Conservation (phyloP, 441 rosid genomes). For the Erysimum pusillum region DNA sequence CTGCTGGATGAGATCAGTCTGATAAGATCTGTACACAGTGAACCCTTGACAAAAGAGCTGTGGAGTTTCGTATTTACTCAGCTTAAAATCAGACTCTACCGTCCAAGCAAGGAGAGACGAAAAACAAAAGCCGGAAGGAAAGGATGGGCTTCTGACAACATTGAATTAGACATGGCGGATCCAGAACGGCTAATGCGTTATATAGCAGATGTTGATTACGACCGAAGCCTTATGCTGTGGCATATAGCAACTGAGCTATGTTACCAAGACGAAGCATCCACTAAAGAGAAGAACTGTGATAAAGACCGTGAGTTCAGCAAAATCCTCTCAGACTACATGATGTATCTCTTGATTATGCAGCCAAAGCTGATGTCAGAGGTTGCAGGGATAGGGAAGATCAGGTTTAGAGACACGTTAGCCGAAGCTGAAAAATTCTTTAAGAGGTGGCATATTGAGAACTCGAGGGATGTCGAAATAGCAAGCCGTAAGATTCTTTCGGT, state of each 20-base stretch:
- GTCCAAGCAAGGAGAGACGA: constrained; percentile 45
- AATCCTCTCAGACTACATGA: constrained; percentile 60
- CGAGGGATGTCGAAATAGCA: neutral
- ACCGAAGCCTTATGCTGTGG: constrained; percentile 63
- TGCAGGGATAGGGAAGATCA: constrained; percentile 58
- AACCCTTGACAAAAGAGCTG: constrained; percentile 49
- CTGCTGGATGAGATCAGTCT: constrained; percentile 40
- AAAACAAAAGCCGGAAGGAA: constrained; percentile 49
- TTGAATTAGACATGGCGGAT: neutral
- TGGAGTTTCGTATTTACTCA: constrained; percentile 54
- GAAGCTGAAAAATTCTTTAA: constrained; percentile 55
- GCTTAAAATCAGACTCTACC: constrained; percentile 39
- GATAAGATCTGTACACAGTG: constrained; percentile 29
- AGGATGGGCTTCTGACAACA: constrained; percentile 49
- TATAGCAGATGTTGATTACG: constrained; percentile 51
- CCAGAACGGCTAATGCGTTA: constrained; percentile 37
- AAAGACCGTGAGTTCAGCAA: constrained; percentile 47
- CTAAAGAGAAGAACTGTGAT: neutral
- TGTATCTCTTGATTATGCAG: constrained; percentile 59
- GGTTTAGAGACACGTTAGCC: constrained; percentile 61
- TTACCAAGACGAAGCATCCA: constrained; percentile 30
- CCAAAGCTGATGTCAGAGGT: constrained; percentile 59
- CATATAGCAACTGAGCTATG: constrained; percentile 67
- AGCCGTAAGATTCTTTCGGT: neutral
- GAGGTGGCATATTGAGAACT: constrained; percentile 10